Evolutionary conservation across 2,329 filamentous ascomycete genomes (phyloP), one percentile per base, ranked within the genome.

Genomic region (Scedosporium minutisporum): DNA sequence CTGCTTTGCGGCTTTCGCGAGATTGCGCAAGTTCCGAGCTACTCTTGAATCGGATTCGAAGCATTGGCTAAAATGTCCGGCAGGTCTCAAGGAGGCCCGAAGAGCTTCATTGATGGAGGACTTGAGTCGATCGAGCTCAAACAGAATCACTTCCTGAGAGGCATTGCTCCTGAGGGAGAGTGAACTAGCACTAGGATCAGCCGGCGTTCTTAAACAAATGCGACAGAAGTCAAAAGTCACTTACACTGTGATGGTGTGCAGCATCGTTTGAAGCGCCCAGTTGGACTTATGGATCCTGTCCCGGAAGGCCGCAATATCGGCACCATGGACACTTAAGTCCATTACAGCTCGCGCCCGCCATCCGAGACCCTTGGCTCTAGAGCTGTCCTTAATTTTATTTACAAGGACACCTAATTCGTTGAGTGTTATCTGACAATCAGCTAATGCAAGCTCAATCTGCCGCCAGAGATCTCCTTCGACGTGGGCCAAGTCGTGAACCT

Each of bases 231-330:
- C 3, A 23, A 38, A 12, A 41, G n/a, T 7, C 2, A 33, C 65
- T 62, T 57, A 67, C 64, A 71, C 65, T 9, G 63, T 67, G 57
- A 71, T 68, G 5, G 69, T 66, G 27, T 67, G 66, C 2, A 70
- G 62, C 53, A 70, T 69, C 2, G 69, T 71, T 60, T 71, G 69
- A 44, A 71, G 60, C 2, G 68, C 68, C 51, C 65, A 68, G 21
- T 70, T 71, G 12, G 66, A 68, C 61, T 70, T 68, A 57, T 68
- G 65, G 38, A 71, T 66, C 58, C 67, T 69, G 63, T 71, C 70
- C 10, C 65, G 65, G 57, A 68, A 67, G 0, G 64, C 63, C 10
- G 62, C 57, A 7, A 71, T 58, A 0, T 68, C 67, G 38, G 44
- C 51, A 23, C 66, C 64, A 44, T 67, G 63, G 3, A 65, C 48